A percentile compares a stretch with the other conserved stretches of the same genome.
Evolutionary conservation across 2,329 filamentous ascomycete species (phyloP).

Genomic region (Anisogramma anomala): DNA sequence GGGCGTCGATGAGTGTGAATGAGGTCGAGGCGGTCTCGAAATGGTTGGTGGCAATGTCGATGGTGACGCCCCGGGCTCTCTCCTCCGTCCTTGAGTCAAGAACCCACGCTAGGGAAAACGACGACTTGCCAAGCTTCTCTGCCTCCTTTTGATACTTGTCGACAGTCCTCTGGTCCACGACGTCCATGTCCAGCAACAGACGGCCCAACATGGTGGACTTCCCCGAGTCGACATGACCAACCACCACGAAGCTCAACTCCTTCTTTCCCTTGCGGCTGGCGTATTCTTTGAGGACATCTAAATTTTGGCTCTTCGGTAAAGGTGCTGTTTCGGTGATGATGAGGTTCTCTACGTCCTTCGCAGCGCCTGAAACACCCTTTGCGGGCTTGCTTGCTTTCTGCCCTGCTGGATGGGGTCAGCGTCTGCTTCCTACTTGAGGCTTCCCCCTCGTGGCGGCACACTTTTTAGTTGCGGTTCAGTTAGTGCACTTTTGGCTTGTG

Average conservation of each 20-base stretch:
- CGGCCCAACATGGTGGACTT: slow-evolving; percentile 97
- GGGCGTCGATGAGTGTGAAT: slow-evolving; percentile 92
- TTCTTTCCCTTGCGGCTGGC: slow-evolving; percentile 65
- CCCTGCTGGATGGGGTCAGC: slow-evolving; percentile 44
- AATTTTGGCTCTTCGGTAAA: slow-evolving; percentile 59
- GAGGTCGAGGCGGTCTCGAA: slow-evolving; percentile 80
- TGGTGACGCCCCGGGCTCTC: slow-evolving; percentile 79
- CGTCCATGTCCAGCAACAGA: slow-evolving; percentile 77
- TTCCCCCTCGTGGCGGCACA: slow-evolving; percentile 21
- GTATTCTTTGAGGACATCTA: slow-evolving; percentile 76
- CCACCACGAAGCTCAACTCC: slow-evolving; percentile 81
- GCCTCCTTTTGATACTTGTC: slow-evolving; percentile 84
- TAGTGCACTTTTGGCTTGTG: slow-evolving; percentile 80
- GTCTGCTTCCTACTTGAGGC: slow-evolving; percentile 34
- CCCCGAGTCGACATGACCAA: slow-evolving; percentile 95
- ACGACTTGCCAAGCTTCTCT: slow-evolving; percentile 83
- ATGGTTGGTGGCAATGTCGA: slow-evolving; percentile 89
- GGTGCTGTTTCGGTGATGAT: slow-evolving; percentile 40
- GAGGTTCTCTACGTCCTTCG: slow-evolving; percentile 27
- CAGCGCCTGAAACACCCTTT: slow-evolving; percentile 25
- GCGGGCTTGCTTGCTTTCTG: slow-evolving; percentile 32
- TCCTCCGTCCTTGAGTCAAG: slow-evolving; percentile 88
- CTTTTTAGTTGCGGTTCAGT: slow-evolving; percentile 14
- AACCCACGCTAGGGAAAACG: slow-evolving; percentile 94
- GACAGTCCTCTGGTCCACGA: slow-evolving; percentile 77